These are phyloP conservation scores for Fraxinus sp. DNA, from an alignment of 305 asterid genomes.

Conservation along the genomic window DNA sequence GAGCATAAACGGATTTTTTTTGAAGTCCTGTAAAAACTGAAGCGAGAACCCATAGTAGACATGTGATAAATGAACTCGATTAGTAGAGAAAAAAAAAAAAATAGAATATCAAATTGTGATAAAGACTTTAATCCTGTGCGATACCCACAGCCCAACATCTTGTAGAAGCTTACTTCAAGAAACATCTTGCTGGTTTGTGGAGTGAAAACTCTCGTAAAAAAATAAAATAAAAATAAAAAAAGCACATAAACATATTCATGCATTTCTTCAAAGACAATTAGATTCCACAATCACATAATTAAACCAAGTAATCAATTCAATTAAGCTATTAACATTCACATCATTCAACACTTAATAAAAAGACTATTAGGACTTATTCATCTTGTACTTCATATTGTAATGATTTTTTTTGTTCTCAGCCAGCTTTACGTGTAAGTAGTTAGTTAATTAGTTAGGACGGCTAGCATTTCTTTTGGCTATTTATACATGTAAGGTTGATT, in stretches of 20 bases:
- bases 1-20: background rate
- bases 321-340: background rate
- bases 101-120: background rate
- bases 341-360: background rate
- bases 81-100: background rate
- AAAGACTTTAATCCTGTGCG: conserved; percentile 59
- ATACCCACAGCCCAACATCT: conserved; percentile 77
- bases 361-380: background rate
- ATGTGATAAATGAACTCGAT: background rate
- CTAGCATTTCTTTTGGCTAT: too few species aligned
- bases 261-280: background rate
- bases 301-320: conserved; percentile 1
- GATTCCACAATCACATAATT: background rate
- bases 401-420: too few species aligned
- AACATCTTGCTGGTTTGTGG: conserved; percentile 48
- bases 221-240: background rate
- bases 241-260: background rate
- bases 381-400: too few species aligned
- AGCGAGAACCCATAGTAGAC: too few species aligned
- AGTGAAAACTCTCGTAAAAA: conserved; percentile 38
- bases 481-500: too few species aligned
- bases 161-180: conserved; percentile 71
- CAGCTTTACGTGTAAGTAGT: too few species aligned
- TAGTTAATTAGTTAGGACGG: too few species aligned
- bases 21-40: conserved; percentile 25